These are phyloP conservation scores for Alloteropsis semialata DNA, from an alignment of 176 grass and related monocot genomes.

Conservation along the genomic window DNA sequence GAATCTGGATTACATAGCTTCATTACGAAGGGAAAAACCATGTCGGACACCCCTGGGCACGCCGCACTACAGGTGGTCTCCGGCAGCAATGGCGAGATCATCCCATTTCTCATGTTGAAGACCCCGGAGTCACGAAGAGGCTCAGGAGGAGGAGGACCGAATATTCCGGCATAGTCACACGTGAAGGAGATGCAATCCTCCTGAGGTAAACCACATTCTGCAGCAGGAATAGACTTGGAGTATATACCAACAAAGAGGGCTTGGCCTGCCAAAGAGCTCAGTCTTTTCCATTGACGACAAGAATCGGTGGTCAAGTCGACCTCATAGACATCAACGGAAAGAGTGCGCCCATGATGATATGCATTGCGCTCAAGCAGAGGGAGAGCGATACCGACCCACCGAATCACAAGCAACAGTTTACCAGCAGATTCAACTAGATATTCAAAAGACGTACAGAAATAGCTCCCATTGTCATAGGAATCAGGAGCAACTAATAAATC, in stretches of 20 bases:
- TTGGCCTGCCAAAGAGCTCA: not conserved
- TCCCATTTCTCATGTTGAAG: conserved; percentile 4
- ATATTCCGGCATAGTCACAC: not conserved
- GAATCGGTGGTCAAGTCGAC: not conserved
- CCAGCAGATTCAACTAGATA: not conserved
- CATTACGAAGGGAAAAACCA: not conserved
- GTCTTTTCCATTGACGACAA: not conserved
- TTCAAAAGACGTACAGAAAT: too few relatives aligned
- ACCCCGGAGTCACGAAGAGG: not conserved
- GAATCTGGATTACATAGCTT: not conserved
- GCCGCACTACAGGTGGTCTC: not conserved
- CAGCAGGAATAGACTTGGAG: conserved; percentile 13
- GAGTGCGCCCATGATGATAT: not conserved
- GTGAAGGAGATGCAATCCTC: conserved; percentile 22
- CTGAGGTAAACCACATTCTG: not conserved
- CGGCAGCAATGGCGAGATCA: not conserved
- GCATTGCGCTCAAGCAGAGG: too few relatives aligned
- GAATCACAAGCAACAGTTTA: not conserved
- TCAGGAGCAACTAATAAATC: too few relatives aligned
- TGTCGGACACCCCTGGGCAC: not conserved
- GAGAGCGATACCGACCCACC: too few relatives aligned
- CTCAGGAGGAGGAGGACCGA: not conserved
- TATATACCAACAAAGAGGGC: not conserved
- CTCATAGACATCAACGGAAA: not conserved
- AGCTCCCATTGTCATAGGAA: too few relatives aligned